Percentiles rank a stretch among this genome's conserved stretches.
These are phyloP conservation scores for Gamsiella multidivaricata DNA, from an alignment of 192 early-diverging fungal genomes.

Conservation along the genomic window DNA sequence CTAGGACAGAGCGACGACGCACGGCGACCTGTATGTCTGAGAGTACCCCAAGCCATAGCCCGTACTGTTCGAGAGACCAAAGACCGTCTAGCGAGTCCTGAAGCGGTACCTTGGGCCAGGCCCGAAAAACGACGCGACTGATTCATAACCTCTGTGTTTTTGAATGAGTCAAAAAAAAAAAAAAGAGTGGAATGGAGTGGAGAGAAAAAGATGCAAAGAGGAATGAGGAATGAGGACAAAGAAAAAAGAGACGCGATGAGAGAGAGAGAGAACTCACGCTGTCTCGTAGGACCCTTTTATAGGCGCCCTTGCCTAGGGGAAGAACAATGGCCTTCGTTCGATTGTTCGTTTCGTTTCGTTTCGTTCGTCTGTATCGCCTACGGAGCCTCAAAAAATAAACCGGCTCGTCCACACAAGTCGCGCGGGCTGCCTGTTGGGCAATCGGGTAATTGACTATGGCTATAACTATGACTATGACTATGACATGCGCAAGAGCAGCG, in stretches of 20 bases:
- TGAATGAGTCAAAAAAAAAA: slow-evolving; percentile 1
- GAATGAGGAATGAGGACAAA: neutral
- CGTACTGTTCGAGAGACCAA: no score
- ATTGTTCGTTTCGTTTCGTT: no score
- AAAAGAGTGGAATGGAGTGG: neutral
- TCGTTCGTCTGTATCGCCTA: no score
- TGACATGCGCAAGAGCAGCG: no score
- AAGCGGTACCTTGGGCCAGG: neutral
- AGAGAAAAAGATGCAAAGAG: neutral
- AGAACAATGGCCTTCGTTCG: no score
- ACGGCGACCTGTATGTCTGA: no score
- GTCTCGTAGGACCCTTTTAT: slow-evolving; percentile 1
- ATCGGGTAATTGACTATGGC: no score
- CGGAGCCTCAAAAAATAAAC: slow-evolving; percentile 13
- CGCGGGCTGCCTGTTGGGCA: neutral
- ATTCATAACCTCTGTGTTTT: neutral
- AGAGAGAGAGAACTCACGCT: neutral
- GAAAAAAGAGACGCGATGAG: slow-evolving; percentile 1
- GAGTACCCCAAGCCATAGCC: no score
- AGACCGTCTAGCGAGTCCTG: no score
- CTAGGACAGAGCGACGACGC: no score
- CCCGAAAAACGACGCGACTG: slow-evolving; percentile 2
- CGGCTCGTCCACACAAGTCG: neutral
- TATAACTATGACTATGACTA: no score
- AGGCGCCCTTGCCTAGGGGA: neutral